A percentile compares a stretch with the other conserved stretches of the same genome.
Evolutionary conservation across 2,329 filamentous ascomycete genomes (phyloP).

Genomic region (Cladophialophora carrionii): DNA sequence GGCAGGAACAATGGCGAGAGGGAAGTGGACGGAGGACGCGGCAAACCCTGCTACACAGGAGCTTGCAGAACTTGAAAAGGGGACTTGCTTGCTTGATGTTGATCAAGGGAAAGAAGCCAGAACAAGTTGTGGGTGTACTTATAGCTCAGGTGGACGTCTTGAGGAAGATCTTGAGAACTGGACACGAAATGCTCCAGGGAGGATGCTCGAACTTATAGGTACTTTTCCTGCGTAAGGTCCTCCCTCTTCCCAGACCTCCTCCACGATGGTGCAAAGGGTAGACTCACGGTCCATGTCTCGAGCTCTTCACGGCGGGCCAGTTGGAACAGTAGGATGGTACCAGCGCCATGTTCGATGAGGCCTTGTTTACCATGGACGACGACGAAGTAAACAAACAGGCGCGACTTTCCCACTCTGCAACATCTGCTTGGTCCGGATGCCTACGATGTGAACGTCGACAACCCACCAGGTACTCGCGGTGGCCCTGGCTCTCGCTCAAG

Average conservation of each 20-base stretch:
- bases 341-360: not conserved
- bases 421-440: not conserved
- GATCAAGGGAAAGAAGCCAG: not conserved
- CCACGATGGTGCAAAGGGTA: not conserved
- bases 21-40: not conserved
- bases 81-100: not conserved
- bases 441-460: not conserved
- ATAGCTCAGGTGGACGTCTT: constrained; percentile 1
- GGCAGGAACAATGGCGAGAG: not conserved
- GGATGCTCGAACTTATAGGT: not conserved
- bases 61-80: not conserved
- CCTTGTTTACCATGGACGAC: not conserved
- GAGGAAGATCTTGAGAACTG: not conserved
- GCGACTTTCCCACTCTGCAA: not conserved
- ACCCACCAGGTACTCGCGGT: not conserved
- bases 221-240: not conserved
- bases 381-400: not conserved
- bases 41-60: not conserved
- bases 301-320: not conserved
- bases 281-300: not conserved
- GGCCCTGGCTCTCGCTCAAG: too few relatives aligned
- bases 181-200: not conserved
- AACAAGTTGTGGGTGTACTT: not conserved
- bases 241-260: not conserved
- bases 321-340: not conserved